These are phyloP conservation scores for Echites panduratus DNA, from an alignment of 257 asterid species.

Conservation along the genomic window DNA sequence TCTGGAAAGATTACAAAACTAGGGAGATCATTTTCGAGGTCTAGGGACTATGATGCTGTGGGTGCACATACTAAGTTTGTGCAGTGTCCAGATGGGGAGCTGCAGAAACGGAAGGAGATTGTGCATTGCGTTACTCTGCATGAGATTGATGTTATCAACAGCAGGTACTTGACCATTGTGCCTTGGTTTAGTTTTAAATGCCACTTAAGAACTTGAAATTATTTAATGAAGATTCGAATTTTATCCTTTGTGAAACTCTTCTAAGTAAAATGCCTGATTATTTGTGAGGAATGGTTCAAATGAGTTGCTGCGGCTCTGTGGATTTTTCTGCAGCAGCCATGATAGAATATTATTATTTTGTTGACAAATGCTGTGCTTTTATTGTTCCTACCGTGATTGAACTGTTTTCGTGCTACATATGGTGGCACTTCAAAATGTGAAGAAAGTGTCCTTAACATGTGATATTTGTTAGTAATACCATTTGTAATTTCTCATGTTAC, in stretches of 20 bases:
- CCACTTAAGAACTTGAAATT: not conserved
- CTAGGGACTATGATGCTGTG: slow-evolving; percentile 90
- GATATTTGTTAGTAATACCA: too few relatives aligned
- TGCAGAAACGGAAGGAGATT: slow-evolving; percentile 95
- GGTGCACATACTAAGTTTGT: slow-evolving; percentile 93
- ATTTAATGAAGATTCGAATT: not conserved
- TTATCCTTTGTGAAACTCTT: not conserved
- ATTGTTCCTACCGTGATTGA: not conserved
- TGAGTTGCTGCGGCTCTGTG: not conserved
- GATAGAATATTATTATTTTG: not conserved
- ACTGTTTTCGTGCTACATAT: not conserved
- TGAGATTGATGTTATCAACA: slow-evolving; percentile 88
- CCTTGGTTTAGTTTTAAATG: not conserved
- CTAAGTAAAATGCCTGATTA: not conserved
- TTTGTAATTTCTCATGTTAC: too few relatives aligned
- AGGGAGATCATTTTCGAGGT: slow-evolving; percentile 84
- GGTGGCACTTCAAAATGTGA: not conserved
- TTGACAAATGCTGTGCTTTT: not conserved
- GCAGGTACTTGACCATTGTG: slow-evolving; percentile 44
- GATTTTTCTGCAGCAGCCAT: not conserved
- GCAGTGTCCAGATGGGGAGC: slow-evolving; percentile 96
- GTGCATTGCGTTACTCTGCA: slow-evolving; percentile 91
- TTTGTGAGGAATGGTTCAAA: not conserved
- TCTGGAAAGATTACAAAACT: slow-evolving; percentile 85
- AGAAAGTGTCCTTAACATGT: not conserved